Evolutionary conservation across 345 rosid genomes (phyloP), one percentile per base, ranked within the genome.

Genomic region (Citrus cavaleriei): DNA sequence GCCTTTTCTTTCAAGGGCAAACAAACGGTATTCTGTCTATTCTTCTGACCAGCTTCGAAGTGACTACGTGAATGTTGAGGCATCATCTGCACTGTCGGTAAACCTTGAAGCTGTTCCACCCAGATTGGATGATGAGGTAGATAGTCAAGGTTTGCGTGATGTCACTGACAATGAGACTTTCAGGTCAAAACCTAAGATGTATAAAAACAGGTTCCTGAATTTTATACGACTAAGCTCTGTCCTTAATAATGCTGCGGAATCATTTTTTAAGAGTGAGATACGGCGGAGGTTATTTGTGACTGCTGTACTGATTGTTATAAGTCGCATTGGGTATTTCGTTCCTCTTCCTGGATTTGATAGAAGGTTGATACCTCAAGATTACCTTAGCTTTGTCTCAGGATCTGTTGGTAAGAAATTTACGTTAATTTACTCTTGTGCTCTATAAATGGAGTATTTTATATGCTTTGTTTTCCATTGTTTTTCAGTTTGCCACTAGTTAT

Each of bases 311-410:
- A 83, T 95, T 70, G 87, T 95, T 38, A 77, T 92, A 63, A 92
- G 98, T 81, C 97, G 97, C 76, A 84, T 92, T 81, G 98, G 99
- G 67, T 93, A 93, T 84, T 95, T 88, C 80, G 86, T 95, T 78
- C 99, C 98, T 78, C 81, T 95, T 70, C 99, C 99, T 79, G 98
- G 99, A 51, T 95, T 89, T 70, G 94, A 92, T 85, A 90, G 96
- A 81, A 88, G 91, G 80, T 81, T 91, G 81, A 89, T 95, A 72
- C 98, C 98, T 64, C 91, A 85, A 86, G 94, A 93, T 87, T 95
- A 93, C 79, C 94, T 95, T 74, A 92, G 95, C 86, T 93, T 93
- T 85, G 93, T 85, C 81, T 88, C 98, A 0, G 98, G 98, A 51
- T 91, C 98, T 62, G 92, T 89, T 79, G 99, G 98, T 95, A 79